Evolutionary conservation across 2,329 filamentous ascomycete genomes (phyloP), one percentile per base, ranked within the genome.

Genomic region (Colletotrichum abscissum): DNA sequence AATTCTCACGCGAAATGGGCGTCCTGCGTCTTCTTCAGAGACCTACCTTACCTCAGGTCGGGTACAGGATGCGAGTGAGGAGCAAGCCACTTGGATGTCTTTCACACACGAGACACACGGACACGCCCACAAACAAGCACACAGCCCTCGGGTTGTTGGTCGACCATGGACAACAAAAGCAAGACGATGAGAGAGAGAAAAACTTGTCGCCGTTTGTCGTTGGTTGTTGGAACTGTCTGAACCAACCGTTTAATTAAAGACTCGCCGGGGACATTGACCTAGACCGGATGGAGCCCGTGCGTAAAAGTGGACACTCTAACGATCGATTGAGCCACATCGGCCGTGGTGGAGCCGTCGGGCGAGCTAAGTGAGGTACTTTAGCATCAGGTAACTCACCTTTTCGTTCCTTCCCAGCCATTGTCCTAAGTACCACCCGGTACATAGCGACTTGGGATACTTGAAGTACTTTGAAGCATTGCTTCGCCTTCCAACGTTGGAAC

Each of bases 211-310:
- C 28, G 22, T 33, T 24, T 46, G 49, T 42, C 49, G 69, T 71
- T 71, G 63, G 63, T 71, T 54, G 69, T 73, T 56, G 70, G 56
- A 71, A 66, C 28, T 65, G 55, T n/a, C 28, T 52, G 66, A 73
- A 56, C 70, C 70, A 73, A 65, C 67, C 70, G 62, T 70, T 70
- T 66, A 65, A 69, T 62, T 57, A n/a, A 66, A 71, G 60, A 70
- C 54, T 65, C 16, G 35, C 62, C 60, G 35, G 70, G 67, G 56
- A 70, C 26, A 30, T 14, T 60, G 49, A 65, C 70, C 70, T 49
- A 66, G 67, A 73, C 66, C 49, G 67, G 70, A 70, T 19, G 26
- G 55, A 64, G 60, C 56, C 67, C 67, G 56, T 73, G 67, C 67
- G 49, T 52, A 12, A 70, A 58, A 58, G 46, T 65, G 46, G 67